phyloP scores from a whole-genome alignment of 2,329 filamentous ascomycete genomes.

The Cercospora sp. region DNA sequence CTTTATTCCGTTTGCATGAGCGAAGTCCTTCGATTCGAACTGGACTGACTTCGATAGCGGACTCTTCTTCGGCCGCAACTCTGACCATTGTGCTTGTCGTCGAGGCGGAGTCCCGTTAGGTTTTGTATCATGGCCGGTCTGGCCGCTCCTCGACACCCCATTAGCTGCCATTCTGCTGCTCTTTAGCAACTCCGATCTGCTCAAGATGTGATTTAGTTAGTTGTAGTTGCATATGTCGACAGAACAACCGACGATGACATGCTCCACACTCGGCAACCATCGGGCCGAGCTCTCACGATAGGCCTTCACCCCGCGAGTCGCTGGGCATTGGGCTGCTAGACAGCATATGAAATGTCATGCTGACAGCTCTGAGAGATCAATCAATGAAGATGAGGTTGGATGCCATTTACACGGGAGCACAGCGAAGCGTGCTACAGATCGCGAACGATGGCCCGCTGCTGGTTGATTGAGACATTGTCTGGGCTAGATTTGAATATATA shows the following conservation, averaged over 20 bases:
- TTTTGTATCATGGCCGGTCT: not conserved
- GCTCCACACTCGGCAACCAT: not conserved
- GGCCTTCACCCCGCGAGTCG: not conserved
- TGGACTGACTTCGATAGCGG: not conserved
- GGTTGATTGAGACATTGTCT: not conserved
- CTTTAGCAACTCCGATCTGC: not conserved
- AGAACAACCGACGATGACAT: not conserved
- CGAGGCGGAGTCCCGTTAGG: not conserved
- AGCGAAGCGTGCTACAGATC: not conserved
- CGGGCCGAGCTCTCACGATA: not conserved
- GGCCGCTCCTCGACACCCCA: not conserved
- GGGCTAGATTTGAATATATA: not conserved
- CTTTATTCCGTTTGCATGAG: not conserved
- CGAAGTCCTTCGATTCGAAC: not conserved
- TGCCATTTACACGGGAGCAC: too few species aligned
- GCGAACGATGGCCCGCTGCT: not conserved
- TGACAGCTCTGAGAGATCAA: not conserved
- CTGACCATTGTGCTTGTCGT: slow-evolving; percentile 12
- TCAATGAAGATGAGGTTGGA: not conserved
- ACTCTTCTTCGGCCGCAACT: not conserved
- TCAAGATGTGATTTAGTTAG: not conserved
- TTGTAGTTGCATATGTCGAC: not conserved
- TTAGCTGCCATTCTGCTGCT: not conserved
- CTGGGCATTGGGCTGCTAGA: not conserved
- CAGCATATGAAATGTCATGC: not conserved